Evolutionary conservation across 257 asterid genomes (phyloP), one percentile per base, ranked within the genome.

Genomic region (Solanum pennellii): DNA sequence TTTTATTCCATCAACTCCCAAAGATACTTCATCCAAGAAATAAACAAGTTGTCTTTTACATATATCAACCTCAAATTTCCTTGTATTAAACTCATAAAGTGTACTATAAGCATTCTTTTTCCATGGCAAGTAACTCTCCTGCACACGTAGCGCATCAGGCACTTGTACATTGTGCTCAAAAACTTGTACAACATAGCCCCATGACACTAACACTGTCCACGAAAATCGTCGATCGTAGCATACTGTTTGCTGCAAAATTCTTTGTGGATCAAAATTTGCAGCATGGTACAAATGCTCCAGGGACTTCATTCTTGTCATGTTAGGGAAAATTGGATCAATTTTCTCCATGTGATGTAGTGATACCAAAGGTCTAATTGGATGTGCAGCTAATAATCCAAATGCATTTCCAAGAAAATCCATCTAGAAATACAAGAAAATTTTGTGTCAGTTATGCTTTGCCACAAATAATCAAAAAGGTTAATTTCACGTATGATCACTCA

Each of bases 311-410:
- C 93, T 88, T 92, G 85, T 89, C 98, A 89, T 91, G 86, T 90
- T 90, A 49, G 98, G 98, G 89, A 95, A 95, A 56, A 94, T 90
- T 41, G 98, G 96, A 29, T 94, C 92, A 23, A 89, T 89, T 25
- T 93, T 94, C 89, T 95, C 98, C 89, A 95, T 90, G 89, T 95
- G 98, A 90, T 95, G 98, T 74, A 95, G 91, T 73, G 98, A 94
- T 45, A 94, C 92, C 21, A 92, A 76, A 25, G 91, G 96, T 1
- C 95, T 90, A 85, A 92, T 73, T 42, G 98, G 97, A 89, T 95
- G 98, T 10, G 98, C 92, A 11, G 96, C 87, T 66, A 95, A 94
- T 87, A 94, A 88, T 47, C 98, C 98, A 74, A 93, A 92, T 83
- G 94, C 73, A 89, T 94, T 87, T 69, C 98, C 98, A 31, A 96